These are phyloP conservation scores for Cucumis hystrix DNA, from an alignment of 306 rosid genomes.

Conservation along the genomic window DNA sequence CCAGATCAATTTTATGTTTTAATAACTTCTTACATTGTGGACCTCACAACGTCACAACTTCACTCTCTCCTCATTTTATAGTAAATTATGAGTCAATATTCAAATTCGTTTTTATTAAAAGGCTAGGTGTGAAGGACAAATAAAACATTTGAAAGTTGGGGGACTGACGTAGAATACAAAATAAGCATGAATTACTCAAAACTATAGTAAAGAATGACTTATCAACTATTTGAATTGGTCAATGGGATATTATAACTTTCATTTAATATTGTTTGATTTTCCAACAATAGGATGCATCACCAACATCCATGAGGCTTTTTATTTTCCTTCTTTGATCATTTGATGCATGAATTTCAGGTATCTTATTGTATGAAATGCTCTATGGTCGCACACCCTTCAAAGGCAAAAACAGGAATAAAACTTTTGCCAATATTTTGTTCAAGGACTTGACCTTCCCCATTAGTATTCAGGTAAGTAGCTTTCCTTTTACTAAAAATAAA, in stretches of 20 bases:
- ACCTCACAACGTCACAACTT: no score
- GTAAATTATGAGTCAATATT: not conserved
- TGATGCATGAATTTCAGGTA: slow-evolving; percentile 33
- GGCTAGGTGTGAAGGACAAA: not conserved
- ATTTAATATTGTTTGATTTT: not conserved
- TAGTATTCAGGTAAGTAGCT: slow-evolving; percentile 57
- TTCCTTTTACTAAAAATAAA: not conserved
- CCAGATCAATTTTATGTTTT: no score
- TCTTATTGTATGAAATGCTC: slow-evolving; percentile 87
- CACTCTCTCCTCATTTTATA: not conserved
- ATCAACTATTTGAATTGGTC: not conserved
- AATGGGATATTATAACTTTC: not conserved
- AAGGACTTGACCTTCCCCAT: slow-evolving; percentile 94
- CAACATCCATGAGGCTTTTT: not conserved
- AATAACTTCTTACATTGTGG: no score
- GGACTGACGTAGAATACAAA: not conserved
- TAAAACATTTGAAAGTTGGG: not conserved
- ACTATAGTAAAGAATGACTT: not conserved
- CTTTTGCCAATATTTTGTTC: slow-evolving; percentile 75
- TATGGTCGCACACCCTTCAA: slow-evolving; percentile 93
- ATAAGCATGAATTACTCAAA: not conserved
- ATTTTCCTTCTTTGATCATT: not conserved
- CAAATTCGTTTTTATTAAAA: not conserved
- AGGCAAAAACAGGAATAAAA: slow-evolving; percentile 82
- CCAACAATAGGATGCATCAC: not conserved